phyloP scores from a whole-genome alignment of 1,139 yeast genomes.

The Geotrichum cucujoidarum region DNA sequence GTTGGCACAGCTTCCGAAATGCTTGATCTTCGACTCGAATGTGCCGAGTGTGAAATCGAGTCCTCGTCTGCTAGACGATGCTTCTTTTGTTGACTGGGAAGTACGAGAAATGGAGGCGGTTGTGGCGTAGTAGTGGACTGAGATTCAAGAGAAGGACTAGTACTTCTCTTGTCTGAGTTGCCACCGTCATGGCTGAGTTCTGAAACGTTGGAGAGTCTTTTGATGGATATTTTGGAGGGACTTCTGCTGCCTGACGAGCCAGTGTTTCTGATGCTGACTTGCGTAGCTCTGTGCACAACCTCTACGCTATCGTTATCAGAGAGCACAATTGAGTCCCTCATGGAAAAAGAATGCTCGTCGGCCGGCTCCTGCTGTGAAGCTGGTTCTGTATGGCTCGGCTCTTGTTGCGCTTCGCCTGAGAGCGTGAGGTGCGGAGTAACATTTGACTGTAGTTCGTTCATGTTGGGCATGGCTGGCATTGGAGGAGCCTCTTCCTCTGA shows the following conservation, averaged over 20 bases:
- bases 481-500: conserved; percentile 25
- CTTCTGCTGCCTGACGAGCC: conserved; percentile 5
- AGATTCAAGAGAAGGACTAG: not conserved
- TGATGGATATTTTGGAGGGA: conserved; percentile 13
- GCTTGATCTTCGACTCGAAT: too few species aligned
- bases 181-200: not conserved
- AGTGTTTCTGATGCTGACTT: conserved; percentile 3
- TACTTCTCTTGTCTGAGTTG: not conserved
- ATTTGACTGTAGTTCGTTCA: too few species aligned
- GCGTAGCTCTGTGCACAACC: conserved; percentile 7
- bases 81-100: conserved; percentile 11
- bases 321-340: conserved; percentile 13
- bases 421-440: not conserved
- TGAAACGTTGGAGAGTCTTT: not conserved
- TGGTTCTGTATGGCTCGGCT: not conserved
- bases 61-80: too few species aligned
- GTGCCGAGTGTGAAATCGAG: too few species aligned
- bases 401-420: not conserved
- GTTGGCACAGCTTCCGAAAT: too few species aligned
- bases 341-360: conserved; percentile 1
- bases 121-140: not conserved
- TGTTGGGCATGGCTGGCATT: conserved; percentile 28
- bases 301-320: conserved; percentile 5
- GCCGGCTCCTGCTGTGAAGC: not conserved
- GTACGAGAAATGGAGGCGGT: conserved; percentile 6